Base-by-base conservation (phyloP, 1,284 basidiomycete genomes). In the Rhodotorula sp. region DNA sequence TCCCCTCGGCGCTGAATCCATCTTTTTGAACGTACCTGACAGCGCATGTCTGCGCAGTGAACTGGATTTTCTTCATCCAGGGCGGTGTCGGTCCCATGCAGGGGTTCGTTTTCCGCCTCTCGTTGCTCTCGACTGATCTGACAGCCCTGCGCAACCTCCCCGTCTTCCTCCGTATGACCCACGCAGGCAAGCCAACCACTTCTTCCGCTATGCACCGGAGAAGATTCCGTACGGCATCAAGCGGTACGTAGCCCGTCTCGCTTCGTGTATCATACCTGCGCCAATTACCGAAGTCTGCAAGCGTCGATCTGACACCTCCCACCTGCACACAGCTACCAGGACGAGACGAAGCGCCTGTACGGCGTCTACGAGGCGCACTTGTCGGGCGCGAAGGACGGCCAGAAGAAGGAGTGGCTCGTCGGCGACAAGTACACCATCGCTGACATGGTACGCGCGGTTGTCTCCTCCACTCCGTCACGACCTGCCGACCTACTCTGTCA, bases 121-220 rank as follows among this genome's bases (percentile, higher is more conserved):
- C 12, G n/a, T 45, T 8, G 8, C 52, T 10, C n/a, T 19, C 12
- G 34, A 19, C 41, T 42, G 13, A 14, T 19, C 23, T 25, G 16
- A 41, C 13, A 34, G 14, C 16, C 19, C 27, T 34, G 25, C 27
- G 5, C 57, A n/a, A n/a, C n/a, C n/a, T n/a, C n/a, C n/a, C n/a
- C n/a, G 10, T 19, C 21, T n/a, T 60, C 5, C 23, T 45, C 19
- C n/a, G 13, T 44, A 10, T 50, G 9, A 7, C 34, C 1, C 41
- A 4, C 10, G 4, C 44, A 46, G 66, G n/a, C 61, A 62, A 52
- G 70, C 75, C 19, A 76, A 76, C 60, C 74, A 75, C 60, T 76
- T 76, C 59, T 68, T 58, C 70, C 67, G 72, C 27, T 76, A 76
- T 67, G 74, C 75, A 0, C 75, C 75, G 2, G 74, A 75, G 67